These are phyloP conservation scores for Yamadazyma ubonensis DNA, from an alignment of 805 yeast species.

Conservation along the genomic window DNA sequence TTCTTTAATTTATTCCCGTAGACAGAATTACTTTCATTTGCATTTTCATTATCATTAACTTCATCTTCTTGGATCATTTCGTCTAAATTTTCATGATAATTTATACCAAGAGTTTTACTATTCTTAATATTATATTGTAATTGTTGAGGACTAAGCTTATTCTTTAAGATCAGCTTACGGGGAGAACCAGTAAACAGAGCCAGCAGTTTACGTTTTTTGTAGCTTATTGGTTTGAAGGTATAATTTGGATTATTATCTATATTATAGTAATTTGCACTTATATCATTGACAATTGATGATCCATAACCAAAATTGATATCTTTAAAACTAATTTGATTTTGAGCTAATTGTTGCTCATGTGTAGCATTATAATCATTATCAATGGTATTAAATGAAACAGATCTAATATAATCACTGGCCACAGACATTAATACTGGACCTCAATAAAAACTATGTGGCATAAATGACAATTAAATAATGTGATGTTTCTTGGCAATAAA, in stretches of 20 bases:
- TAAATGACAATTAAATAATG: neutral
- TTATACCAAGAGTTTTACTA: conserved; percentile 16
- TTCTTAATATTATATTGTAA: conserved; percentile 16
- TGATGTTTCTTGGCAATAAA: conserved; percentile 3
- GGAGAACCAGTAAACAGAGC: conserved; percentile 5
- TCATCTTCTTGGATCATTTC: conserved; percentile 10
- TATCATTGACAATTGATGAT: conserved; percentile 9
- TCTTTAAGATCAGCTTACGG: conserved; percentile 32
- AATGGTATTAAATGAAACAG: conserved; percentile 47
- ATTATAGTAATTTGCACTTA: conserved; percentile 8
- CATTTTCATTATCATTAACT: conserved; percentile 13
- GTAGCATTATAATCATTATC: conserved; percentile 22
- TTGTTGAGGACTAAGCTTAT: conserved; percentile 31
- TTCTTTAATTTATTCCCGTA: conserved; percentile 7
- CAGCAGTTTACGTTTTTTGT: conserved; percentile 7
- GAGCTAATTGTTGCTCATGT: neutral
- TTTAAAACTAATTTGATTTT: conserved; percentile 4
- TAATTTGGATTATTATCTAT: neutral
- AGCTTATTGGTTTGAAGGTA: neutral
- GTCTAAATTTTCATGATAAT: conserved; percentile 18
- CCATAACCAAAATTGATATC: conserved; percentile 17
- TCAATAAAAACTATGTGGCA: conserved; percentile 1
- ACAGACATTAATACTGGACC: conserved; percentile 10
- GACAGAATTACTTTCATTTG: neutral
- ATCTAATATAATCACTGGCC: conserved; percentile 24